phyloP scores from a whole-genome alignment of 1,139 yeast genomes.

The Debaryomyces sp. region DNA sequence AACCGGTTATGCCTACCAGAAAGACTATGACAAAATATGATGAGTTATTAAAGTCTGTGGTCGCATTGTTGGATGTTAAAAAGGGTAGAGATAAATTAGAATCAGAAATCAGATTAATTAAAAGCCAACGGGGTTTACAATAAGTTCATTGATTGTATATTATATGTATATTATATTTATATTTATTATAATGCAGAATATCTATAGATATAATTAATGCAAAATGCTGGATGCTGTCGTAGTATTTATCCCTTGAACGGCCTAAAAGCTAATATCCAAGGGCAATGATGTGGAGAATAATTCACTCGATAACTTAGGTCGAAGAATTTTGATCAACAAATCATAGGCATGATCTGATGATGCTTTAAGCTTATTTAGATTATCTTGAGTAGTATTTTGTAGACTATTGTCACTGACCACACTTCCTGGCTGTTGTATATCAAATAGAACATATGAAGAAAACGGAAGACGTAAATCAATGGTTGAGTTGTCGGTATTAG shows the following conservation, averaged over 20 bases:
- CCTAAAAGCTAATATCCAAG: constrained; percentile 3
- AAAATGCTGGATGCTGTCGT: not conserved
- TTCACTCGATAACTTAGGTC: not conserved
- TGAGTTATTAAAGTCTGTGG: constrained; percentile 69
- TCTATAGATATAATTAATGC: not conserved
- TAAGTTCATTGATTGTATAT: constrained; percentile 13
- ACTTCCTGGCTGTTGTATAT: constrained; percentile 10
- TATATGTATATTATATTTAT: constrained; percentile 7
- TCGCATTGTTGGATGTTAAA: constrained; percentile 78
- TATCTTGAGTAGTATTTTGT: not conserved
- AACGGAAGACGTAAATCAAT: constrained; percentile 5
- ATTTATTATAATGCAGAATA: constrained; percentile 5
- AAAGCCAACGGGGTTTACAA: constrained; percentile 47
- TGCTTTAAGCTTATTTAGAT: not conserved
- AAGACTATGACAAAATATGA: constrained; percentile 81
- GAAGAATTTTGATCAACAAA: not conserved
- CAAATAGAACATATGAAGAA: constrained; percentile 11
- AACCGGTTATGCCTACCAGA: constrained; percentile 89
- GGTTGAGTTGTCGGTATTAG: not conserved
- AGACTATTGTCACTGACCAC: not conserved
- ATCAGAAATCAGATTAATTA: constrained; percentile 69
- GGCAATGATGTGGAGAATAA: not conserved
- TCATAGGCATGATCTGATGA: not conserved
- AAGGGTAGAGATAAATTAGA: constrained; percentile 86
- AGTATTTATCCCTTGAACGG: not conserved